Base-by-base conservation (phyloP, 805 yeast species). In the Isabelozyma gotoi region DNA sequence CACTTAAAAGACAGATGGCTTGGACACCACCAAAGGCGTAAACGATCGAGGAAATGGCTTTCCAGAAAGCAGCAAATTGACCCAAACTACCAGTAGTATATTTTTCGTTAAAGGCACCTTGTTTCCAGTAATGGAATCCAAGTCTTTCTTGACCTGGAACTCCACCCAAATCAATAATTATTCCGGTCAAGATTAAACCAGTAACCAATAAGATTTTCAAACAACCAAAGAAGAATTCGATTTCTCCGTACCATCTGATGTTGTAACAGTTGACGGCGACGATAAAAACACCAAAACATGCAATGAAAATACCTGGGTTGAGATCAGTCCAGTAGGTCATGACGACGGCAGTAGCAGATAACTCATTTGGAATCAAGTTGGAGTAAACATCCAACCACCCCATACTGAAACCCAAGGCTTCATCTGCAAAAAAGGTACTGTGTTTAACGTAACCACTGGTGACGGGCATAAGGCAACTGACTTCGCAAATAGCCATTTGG, bases 331-430 rank as follows among this genome's bases (percentile, higher is more conserved):
- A 76, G 46, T 67, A 76, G 15, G 67, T 63, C 50, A 75, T 62
- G 5, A 74, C 66, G 29, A 74, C 65, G n/a, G 77, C 73, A n/a
- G 71, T 69, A 2, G 79, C 78, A 17, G 75, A 57, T 32, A 76
- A 56, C 46, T 76, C 78, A 40, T 58, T 61, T 19, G 80, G 79
- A 42, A 69, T 46, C 10, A 61, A 7, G 11, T 35, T 36, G 2
- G 60, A 56, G 56, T 71, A 73, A 32, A 73, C 56, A 34, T 65
- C 62, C 34, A 66, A 50, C 69, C 76, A 75, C 31, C 81, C 80
- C 47, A 68, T 67, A 10, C 76, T 67, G 50, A 74, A 75, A 2
- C 77, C 77, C 35, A 70, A 49, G 7, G 78, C 73, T 15, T 72
- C 73, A 54, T 75, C 79, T 39, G 65, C 52, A 47, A 71, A 66